These are phyloP conservation scores for Clohesyomyces aquaticus DNA, from an alignment of 495 filamentous ascomycete genomes.

Conservation along the genomic window DNA sequence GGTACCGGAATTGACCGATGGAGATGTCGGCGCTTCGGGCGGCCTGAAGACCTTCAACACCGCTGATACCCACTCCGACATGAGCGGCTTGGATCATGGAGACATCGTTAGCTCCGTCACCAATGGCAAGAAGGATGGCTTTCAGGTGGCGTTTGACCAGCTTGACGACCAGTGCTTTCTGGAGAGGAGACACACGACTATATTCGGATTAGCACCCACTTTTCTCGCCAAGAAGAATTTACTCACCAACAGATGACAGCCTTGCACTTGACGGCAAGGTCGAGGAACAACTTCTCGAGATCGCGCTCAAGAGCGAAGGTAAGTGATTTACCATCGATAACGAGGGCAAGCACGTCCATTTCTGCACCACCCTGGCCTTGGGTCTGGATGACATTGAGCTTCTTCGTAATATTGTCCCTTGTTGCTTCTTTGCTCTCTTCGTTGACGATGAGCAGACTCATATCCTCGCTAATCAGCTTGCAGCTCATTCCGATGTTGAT, in stretches of 20 bases:
- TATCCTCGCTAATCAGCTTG: constrained; percentile 97
- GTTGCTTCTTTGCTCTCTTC: constrained; percentile 79
- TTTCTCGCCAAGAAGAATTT: too few relatives aligned
- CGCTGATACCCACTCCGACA: constrained; percentile 97
- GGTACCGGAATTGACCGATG: constrained; percentile 94
- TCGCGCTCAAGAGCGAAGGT: constrained; percentile 94
- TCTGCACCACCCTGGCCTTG: constrained; percentile 75
- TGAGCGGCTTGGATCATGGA: constrained; percentile 99
- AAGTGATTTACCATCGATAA: constrained; percentile 95
- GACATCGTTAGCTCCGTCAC: constrained; percentile 97
- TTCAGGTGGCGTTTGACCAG: constrained; percentile 95
- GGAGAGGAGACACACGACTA: constrained; percentile 94
- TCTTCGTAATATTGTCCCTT: constrained; percentile 85
- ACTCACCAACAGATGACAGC: constrained; percentile 93
- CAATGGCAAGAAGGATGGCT: constrained; percentile 90
- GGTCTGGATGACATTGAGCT: constrained; percentile 80
- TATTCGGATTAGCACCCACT: constrained; percentile 34
- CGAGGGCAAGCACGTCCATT: constrained; percentile 84
- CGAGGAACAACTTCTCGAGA: constrained; percentile 89
- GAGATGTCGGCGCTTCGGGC: constrained; percentile 94
- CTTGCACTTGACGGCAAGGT: constrained; percentile 94
- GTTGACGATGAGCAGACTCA: constrained; percentile 96
- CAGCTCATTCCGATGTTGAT: constrained; percentile 99
- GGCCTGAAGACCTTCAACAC: constrained; percentile 97
- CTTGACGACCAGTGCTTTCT: constrained; percentile 98